Evolutionary conservation across 345 rosid species (phyloP), one percentile per base, ranked within the genome.

Genomic region (Moricandia arvensis): DNA sequence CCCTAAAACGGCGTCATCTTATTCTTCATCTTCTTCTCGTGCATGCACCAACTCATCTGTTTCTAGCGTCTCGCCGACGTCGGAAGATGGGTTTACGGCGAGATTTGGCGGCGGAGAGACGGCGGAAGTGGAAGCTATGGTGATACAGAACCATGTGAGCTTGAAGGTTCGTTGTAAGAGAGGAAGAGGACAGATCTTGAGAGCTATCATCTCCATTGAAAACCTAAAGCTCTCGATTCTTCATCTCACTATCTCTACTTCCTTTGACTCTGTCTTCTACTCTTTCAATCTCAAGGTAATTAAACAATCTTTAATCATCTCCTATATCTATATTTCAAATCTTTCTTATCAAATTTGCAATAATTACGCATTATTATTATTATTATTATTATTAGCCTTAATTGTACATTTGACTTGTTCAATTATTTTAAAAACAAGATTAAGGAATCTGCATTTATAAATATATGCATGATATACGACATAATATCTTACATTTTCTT

Each of bases 201-300:
- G 84, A 73, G 90, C 90, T 72, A 83, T 90, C 34, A 71, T 87
- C 70, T 85, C 87, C 27, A 72, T 88, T 72, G 93, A 90, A 76
- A 80, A 85, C 27, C 80, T 90, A 6, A 76, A 83, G 64, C 84
- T 90, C 24, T 75, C 86, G 9, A 81, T 90, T 76, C 71, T 88
- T 59, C 91, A 88, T 82, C 89, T 90, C 34, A 88, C 85, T 79
- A 76, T 90, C 62, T 77, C 88, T 47, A 82, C 91, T 26, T 85
- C 85, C 3, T 77, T 72, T 58, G 63, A 82, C 21, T 80, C 74
- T 54, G 82, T 83, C 74, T 74, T 82, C 73, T 90, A 90, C 87
- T 83, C 93, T n/a, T 87, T 90, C 79, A 88, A 87, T 80, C 91
- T 90, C 47, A 90, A 86, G 96, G 96, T 90, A 84, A 57, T 2